Percentiles rank a stretch among this genome's conserved stretches.
These are phyloP conservation scores for Psilocybe tampanensis DNA, from an alignment of 768 basidiomycete genomes.

Conservation along the genomic window DNA sequence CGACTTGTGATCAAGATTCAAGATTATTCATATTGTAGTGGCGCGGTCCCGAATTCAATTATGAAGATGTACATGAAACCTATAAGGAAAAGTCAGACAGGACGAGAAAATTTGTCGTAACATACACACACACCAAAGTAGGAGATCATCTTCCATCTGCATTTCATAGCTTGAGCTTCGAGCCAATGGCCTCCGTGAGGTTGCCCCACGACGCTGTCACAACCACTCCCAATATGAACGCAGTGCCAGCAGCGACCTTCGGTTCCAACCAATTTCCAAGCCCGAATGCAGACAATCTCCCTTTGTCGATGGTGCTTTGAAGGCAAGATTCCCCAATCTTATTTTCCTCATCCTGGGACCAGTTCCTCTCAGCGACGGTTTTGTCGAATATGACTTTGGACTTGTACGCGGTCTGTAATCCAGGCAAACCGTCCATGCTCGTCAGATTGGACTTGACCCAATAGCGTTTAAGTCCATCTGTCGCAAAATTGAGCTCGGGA, in stretches of 20 bases:
- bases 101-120: too few species aligned
- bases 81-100: too few species aligned
- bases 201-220: constrained; percentile 13
- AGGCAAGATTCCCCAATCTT: not conserved
- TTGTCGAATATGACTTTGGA: constrained; percentile 15
- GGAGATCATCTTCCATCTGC: too few species aligned
- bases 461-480: constrained; percentile 50
- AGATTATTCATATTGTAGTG: too few species aligned
- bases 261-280: constrained; percentile 9
- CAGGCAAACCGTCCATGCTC: constrained; percentile 25
- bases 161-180: not conserved
- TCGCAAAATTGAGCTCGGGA: constrained; percentile 16
- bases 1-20: too few species aligned
- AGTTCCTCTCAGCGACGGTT: constrained; percentile 9
- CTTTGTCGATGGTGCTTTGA: too few species aligned
- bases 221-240: constrained; percentile 12
- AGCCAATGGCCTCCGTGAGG: not conserved
- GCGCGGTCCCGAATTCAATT: too few species aligned
- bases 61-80: too few species aligned
- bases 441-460: constrained; percentile 35
- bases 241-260: constrained; percentile 9
- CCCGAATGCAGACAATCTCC: too few species aligned
- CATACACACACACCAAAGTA: too few species aligned
- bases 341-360: constrained; percentile 18
- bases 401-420: constrained; percentile 14